Base-by-base conservation (phyloP, 805 yeast species). In the Danielozyma ontarioensis region DNA sequence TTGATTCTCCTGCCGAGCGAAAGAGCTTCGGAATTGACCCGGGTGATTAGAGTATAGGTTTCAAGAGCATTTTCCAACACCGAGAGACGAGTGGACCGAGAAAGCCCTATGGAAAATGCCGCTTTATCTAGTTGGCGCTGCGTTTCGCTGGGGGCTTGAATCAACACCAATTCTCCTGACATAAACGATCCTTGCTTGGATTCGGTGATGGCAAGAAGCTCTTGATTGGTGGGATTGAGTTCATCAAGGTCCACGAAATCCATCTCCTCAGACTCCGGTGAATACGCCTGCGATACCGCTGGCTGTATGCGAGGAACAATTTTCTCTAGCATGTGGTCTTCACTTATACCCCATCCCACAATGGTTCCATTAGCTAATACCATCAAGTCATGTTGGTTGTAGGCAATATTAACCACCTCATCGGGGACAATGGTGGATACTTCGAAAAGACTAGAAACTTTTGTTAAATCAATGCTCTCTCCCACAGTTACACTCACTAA, bases 41-140 rank as follows among this genome's bases (percentile, higher is more conserved):
- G 74, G 1, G 94, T 80, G 32, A 74, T 53, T 23, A 54, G 59
- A n/a, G 85, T 73, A 46, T 82, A 83, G 17, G 70, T 61, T 44
- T 88, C 96, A 27, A 87, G 62, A 3, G 80, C 68, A 17, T 72
- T 67, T 54, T 89, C 97, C 25, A 89, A 56, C 1, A 87, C 78
- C 0, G 95, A 88, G 28, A 89, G 64, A 50, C 93, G 74, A 0
- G 97, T 88, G 2, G 95, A 84, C 45, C 96, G 62, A 0, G 96
- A 81, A 21, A 89, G 62, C 0, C 96, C 96, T 34, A 85, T 80
- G 2, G 95, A 81, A 56, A 88, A 88, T 0, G 96, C 96, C 7
- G 88, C 83, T 60, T 82, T 86, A 49, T 87, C 95, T 25, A 84
- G 59, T 23, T 81, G 47, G 25, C 73, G 68, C 39, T 74, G 68